Conservation (phyloP, 2,329 filamentous ascomycete genomes). For the Aureobasidium sp. region DNA sequence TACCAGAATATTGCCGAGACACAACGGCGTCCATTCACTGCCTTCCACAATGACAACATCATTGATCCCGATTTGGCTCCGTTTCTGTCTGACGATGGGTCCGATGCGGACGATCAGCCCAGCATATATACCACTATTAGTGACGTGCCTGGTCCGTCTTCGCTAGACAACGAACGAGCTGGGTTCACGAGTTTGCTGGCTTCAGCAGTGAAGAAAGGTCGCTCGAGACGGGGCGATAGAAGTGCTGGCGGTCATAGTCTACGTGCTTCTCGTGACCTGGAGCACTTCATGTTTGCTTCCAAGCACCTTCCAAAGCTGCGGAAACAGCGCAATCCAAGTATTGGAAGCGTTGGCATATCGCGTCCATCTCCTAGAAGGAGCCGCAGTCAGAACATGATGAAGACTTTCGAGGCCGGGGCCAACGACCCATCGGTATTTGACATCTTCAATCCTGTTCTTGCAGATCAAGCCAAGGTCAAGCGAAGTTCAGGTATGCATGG, state of each 20-base stretch:
- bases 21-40: conserved; percentile 58
- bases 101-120: conserved; percentile 71
- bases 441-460: not conserved
- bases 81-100: conserved; percentile 91
- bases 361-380: conserved; percentile 64
- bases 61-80: conserved; percentile 93
- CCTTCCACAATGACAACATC: conserved; percentile 98
- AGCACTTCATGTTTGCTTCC: conserved; percentile 58
- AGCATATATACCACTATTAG: conserved; percentile 69
- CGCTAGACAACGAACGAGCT: conserved; percentile 64
- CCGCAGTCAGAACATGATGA: conserved; percentile 49
- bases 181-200: conserved; percentile 67
- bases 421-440: conserved; percentile 4
- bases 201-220: conserved; percentile 63
- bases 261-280: conserved; percentile 51
- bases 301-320: conserved; percentile 56
- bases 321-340: conserved; percentile 75
- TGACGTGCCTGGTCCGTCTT: conserved; percentile 33
- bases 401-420: conserved; percentile 25
- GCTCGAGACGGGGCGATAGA: conserved; percentile 64
- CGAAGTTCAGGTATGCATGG: conserved; percentile 79
- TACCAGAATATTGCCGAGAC: conserved; percentile 61
- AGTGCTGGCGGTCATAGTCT: conserved; percentile 65
- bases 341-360: conserved; percentile 66
- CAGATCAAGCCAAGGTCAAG: conserved; percentile 34